Base-by-base conservation (phyloP, 2,329 filamentous ascomycete species). In the Botrytis paeoniae region DNA sequence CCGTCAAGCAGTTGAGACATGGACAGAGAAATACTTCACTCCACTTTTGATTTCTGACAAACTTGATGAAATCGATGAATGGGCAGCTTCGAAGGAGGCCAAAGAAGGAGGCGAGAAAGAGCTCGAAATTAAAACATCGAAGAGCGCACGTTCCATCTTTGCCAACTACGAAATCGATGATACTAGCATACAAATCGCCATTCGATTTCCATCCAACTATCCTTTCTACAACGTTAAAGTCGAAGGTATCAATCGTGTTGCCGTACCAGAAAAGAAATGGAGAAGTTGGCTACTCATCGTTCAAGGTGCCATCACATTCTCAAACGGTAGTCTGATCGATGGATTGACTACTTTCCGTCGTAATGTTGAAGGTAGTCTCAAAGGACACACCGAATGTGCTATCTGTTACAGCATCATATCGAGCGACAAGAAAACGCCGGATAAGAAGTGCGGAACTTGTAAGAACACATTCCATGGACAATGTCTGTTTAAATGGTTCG, bases 351-450 rank as follows among this genome's bases (percentile, higher is more conserved):
- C 93, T 14, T 98, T 97, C 86, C 90, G 93, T 76, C 89, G 91
- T 75, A 98, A 98, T 81, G 91, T 99, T 20, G 89, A 91, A 22
- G 93, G 94, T 1, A 93, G 93, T 6, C 87, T 99, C 76, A 96
- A 97, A 84, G 96, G 95, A 51, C 95, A 98, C 83, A 93, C 89
- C 32, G 96, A 99, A 82, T 99, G 96, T 80, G 94, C 96, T 16
- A 98, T 98, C 80, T 98, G 95, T 85, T 98, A 98, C 84, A 94
- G 91, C 74, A 94, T 99, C 80, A 93, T 99, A 76, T 93, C 93
- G 29, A 89, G 89, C 12, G 95, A 98, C 81, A 93, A 93, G 85
- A 92, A 92, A 82, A 89, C 97, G 81, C 96, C 96, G 0, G 95
- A 96, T 81, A 98, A 98, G 86, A 87, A 89, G 71, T 99, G 96